These are phyloP conservation scores for Aureobasidium sp. DNA, from an alignment of 2,329 filamentous ascomycete genomes.

Conservation along the genomic window DNA sequence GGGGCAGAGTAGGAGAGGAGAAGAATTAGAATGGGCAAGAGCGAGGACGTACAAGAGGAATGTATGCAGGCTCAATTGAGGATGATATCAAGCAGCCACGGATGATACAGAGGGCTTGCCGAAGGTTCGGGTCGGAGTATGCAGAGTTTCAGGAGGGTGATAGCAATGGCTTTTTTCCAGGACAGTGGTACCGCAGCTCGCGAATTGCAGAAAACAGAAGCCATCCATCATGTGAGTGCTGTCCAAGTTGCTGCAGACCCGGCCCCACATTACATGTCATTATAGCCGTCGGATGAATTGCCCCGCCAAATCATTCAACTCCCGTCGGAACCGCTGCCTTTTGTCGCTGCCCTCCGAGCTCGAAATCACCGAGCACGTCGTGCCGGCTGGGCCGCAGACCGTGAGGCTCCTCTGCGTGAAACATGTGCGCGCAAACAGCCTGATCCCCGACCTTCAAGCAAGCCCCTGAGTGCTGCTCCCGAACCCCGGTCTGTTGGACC, in stretches of 20 bases:
- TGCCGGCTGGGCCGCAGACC: neutral
- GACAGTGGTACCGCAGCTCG: slow-evolving; percentile 1
- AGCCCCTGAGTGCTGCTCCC: neutral
- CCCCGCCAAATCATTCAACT: neutral
- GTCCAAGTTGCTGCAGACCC: neutral
- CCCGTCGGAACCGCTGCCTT: neutral
- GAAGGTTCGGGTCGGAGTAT: neutral
- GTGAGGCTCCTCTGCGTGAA: neutral
- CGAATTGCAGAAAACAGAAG: slow-evolving; percentile 7
- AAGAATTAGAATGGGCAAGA: neutral
- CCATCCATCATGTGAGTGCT: neutral
- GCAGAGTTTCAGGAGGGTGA: slow-evolving; percentile 1
- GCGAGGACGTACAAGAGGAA: slow-evolving; percentile 8
- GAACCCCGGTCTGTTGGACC: too few relatives aligned
- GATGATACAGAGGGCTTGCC: neutral
- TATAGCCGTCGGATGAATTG: slow-evolving; percentile 3
- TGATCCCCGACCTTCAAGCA: neutral
- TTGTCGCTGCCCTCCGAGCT: neutral
- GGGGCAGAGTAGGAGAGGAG: neutral
- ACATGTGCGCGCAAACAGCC: neutral
- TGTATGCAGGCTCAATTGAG: slow-evolving; percentile 7
- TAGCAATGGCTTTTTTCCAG: slow-evolving; percentile 3
- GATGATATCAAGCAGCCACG: slow-evolving; percentile 7
- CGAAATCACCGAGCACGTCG: neutral
- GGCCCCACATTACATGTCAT: neutral